Conservation (phyloP, 2,329 filamentous ascomycete genomes). For the Paracoccidioides lutzii region DNA sequence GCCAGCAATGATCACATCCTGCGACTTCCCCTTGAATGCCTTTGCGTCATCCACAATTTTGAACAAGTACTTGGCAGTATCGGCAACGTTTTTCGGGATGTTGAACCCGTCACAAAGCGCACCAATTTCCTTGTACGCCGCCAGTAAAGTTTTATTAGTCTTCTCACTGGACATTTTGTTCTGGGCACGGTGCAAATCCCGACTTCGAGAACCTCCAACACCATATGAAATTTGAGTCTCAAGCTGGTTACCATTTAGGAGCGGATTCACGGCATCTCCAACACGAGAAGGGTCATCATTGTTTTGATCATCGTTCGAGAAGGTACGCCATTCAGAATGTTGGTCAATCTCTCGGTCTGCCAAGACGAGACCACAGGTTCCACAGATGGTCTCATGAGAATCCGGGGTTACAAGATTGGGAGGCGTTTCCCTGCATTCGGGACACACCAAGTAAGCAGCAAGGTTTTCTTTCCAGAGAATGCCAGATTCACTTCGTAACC, state of each 20-base stretch:
- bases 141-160: constrained; percentile 64
- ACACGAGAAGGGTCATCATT: constrained; percentile 97
- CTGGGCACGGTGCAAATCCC: constrained; percentile 70
- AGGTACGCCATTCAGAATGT: constrained; percentile 95
- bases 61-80: constrained; percentile 88
- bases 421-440: constrained; percentile 82
- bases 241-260: constrained; percentile 81
- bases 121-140: constrained; percentile 79
- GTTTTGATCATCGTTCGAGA: constrained; percentile 94
- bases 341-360: constrained; percentile 88
- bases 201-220: constrained; percentile 54
- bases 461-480: constrained; percentile 66
- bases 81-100: constrained; percentile 66
- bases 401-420: constrained; percentile 90
- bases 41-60: constrained; percentile 89
- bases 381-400: constrained; percentile 85
- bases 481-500: constrained; percentile 30
- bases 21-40: constrained; percentile 87
- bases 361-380: constrained; percentile 79
- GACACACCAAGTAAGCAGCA: constrained; percentile 72
- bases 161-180: constrained; percentile 73
- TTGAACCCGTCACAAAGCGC: constrained; percentile 74
- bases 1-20: constrained; percentile 85
- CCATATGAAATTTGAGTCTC: constrained; percentile 78
- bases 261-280: constrained; percentile 79